Base-by-base conservation (phyloP, 1,284 basidiomycete genomes). In the Cryptococcus hybrid region DNA sequence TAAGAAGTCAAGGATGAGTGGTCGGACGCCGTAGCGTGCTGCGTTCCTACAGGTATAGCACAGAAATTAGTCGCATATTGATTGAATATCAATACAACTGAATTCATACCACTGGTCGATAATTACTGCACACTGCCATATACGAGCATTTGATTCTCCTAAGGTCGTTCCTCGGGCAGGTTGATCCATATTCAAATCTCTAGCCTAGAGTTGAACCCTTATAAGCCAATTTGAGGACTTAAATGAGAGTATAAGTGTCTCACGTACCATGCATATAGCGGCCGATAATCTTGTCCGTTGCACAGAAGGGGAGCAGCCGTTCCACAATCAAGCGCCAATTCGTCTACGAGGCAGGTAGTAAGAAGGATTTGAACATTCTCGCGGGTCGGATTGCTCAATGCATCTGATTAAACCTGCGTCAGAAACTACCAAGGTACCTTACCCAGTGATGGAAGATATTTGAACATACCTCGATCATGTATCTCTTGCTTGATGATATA, bases 321-420 rank as follows among this genome's bases (percentile, higher is more conserved):
- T 2, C 63, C 59, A 4, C 57, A 52, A 35, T 58, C 56, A 11
- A 66, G 13, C 1, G 57, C 60, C 1, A 69, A 56, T 34, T 69
- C 65, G 54, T 69, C 68, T 3, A 67, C 62, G 3, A 69, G 54
- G 36, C 57, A 62, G 15, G 60, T 54, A 0, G 60, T 49, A 5
- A 69, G 60, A 7, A 69, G 52, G 1, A 60, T 59, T 52, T 67
- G 68, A 5, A 67, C 60, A 42, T 66, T 69, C 18, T 66, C 59
- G 2, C 51, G 45, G 3, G 58, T 61, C 2, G 62, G 61, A 35
- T 66, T 54, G 43, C 56, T 60, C 37, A 62, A 11, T 2, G 58
- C 58, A 38, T 67, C 68, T 69, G 18, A 18, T 18, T 18, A 47
- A 0, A 37, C 9, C 13, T 30, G 9, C 30, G 35, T 40, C 40